A percentile compares a stretch with the other conserved stretches of the same genome.
Conservation (phyloP, 1,284 basidiomycete species). For the Cystobasidiaceae sp. region DNA sequence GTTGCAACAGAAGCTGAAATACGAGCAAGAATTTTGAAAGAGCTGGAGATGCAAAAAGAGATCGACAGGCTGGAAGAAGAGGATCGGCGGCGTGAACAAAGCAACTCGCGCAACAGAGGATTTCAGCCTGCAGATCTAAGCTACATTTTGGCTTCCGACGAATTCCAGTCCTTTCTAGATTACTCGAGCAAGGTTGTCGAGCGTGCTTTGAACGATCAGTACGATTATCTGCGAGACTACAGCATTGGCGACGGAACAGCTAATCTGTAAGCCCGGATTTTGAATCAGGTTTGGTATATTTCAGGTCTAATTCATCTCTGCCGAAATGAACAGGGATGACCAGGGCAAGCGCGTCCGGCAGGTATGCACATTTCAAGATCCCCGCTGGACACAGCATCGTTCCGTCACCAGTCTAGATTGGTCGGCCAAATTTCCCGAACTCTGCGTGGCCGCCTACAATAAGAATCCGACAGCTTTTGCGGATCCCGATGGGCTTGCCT, state of each 20-base stretch:
- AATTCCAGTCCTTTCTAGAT: constrained; percentile 89
- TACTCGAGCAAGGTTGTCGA: constrained; percentile 92
- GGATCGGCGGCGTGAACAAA: constrained; percentile 69
- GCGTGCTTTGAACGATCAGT: constrained; percentile 88
- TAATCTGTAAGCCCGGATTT: constrained; percentile 46
- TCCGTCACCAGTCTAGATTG: constrained; percentile 95
- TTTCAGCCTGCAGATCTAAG: constrained; percentile 75
- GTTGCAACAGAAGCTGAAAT: constrained; percentile 64
- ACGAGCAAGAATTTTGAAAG: constrained; percentile 58
- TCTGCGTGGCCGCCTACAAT: constrained; percentile 91
- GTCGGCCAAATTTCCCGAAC: constrained; percentile 80
- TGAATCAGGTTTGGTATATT: no score
- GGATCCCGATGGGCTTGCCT: constrained; percentile 92
- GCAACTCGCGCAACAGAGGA: constrained; percentile 76
- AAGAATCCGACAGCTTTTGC: constrained; percentile 85
- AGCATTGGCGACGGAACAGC: constrained; percentile 57
- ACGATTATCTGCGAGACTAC: constrained; percentile 96
- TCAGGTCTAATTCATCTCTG: no score
- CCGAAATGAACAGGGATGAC: constrained; percentile 65
- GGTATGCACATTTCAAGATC: constrained; percentile 81
- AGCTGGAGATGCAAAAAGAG: constrained; percentile 54
- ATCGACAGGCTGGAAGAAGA: constrained; percentile 58
- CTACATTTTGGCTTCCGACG: constrained; percentile 73
- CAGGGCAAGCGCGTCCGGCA: constrained; percentile 81
- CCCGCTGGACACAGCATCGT: constrained; percentile 78